Base-by-base conservation (phyloP, 2,329 filamentous ascomycete genomes). In the Botrytis hyacinthi region DNA sequence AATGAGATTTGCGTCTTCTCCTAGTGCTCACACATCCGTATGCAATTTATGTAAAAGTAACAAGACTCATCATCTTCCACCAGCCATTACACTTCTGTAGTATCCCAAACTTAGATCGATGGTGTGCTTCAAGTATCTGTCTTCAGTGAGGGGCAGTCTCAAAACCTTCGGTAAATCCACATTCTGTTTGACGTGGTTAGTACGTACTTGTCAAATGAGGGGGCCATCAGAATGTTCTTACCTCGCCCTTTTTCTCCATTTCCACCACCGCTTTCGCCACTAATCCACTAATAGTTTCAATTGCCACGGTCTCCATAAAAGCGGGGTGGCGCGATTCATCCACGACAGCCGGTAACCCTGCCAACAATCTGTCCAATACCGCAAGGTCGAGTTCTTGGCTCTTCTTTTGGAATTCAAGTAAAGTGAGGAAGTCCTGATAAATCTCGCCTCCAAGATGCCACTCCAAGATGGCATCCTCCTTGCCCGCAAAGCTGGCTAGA, bases 401-500 rank as follows among this genome's bases (percentile, higher is more conserved):
- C 44, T 81, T 81, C 76, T 82, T 83, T 54, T 84, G 82, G 37
- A 82, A 80, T 72, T 84, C 82, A 75, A 90, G 78, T 32, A 91
- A 81, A 63, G 84, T 81, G 61, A 91, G 82, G 82, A 91, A 91
- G 66, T 88, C 83, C 76, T 85, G 83, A 81, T 97, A 98, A 37
- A 98, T 89, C 77, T 92, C 90, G 7, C 94, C 95, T 42, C 94
- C 95, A 29, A 89, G 83, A 16, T 89, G 85, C 96, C 96, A 98
- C 71, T 91, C 90, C 18, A 87, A 83, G 46, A 97, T 90, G 32
- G 85, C 83, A 54, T 86, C 84, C 46, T 89, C 87, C 42, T 87
- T 89, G 1, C 86, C 86, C 70, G 90, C 84, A 79, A 99, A 97
- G 74, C 91, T 90, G 29, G 86, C 85, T 54, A 98, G 87, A 57